These are phyloP conservation scores for thale cress (Arabidopsis thaliana) DNA, from an alignment of 345 rosid genomes.

Conservation along the genomic window DNA sequence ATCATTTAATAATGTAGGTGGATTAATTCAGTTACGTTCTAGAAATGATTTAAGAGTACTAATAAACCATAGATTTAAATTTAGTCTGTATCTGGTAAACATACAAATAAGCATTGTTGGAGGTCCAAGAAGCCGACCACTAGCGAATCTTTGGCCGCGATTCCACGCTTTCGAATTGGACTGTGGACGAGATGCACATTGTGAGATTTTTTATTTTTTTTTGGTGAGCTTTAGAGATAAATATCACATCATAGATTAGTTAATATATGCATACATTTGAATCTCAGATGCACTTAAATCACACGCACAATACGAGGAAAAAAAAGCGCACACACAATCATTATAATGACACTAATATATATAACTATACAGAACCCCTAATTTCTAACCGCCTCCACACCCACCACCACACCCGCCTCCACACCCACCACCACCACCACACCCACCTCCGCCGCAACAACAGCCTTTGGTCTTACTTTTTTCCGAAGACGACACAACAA, in stretches of 20 bases:
- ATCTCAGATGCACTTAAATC: slow-evolving; percentile 8
- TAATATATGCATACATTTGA: neutral
- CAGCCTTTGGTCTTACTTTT: slow-evolving; percentile 8
- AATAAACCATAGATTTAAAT: neutral
- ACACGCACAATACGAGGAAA: neutral
- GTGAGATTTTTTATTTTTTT: too few relatives aligned
- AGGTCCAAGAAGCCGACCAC: neutral
- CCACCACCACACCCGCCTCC: slow-evolving; percentile 22
- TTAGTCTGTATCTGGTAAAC: neutral
- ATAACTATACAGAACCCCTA: neutral
- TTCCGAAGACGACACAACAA: slow-evolving; percentile 25
- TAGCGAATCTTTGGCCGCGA: neutral
- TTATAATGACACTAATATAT: neutral
- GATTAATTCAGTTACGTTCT: neutral
- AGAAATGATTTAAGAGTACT: neutral
- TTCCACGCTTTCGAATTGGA: slow-evolving; percentile 8
- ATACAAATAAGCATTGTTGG: slow-evolving; percentile 8
- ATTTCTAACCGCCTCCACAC: neutral
- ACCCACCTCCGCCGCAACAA: neutral
- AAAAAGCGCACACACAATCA: too few relatives aligned
- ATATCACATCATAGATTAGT: too few relatives aligned
- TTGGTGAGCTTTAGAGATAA: too few relatives aligned
- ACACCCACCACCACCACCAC: neutral
- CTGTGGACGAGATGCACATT: too few relatives aligned
- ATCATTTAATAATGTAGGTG: neutral